Conservation (phyloP, 352 stramenopile species). For the Pythium myriotylum region DNA sequence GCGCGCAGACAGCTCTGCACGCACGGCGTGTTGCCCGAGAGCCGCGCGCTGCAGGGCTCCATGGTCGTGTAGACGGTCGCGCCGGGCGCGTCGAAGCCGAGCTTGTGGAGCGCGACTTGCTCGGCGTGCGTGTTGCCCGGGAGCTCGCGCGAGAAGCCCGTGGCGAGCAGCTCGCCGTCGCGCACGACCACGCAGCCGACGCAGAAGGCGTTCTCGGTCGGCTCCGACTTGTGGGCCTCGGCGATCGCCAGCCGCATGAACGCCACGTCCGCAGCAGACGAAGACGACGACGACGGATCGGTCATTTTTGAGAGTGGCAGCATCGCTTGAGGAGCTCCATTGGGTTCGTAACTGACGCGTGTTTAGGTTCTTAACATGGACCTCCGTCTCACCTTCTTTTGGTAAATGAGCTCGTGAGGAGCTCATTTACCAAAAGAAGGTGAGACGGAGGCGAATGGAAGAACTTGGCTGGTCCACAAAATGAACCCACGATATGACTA, state of each 20-base stretch:
- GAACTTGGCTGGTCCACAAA: conserved; percentile 19
- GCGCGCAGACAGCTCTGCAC: conserved; percentile 80
- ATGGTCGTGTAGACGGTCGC: conserved; percentile 90
- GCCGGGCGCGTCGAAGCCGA: conserved; percentile 61
- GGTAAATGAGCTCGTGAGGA: background rate
- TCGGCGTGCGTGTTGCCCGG: conserved; percentile 90
- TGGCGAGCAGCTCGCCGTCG: conserved; percentile 57
- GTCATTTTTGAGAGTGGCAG: conserved; percentile 5
- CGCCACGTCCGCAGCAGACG: conserved; percentile 42
- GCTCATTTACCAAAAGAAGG: conserved; percentile 12
- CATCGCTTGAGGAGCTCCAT: background rate
- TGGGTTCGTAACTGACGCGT: no score
- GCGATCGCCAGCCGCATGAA: conserved; percentile 83
- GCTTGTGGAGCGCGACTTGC: conserved; percentile 83
- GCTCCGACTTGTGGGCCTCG: conserved; percentile 76
- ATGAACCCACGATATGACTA: background rate
- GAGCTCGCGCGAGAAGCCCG: conserved; percentile 85
- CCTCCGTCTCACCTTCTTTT: conserved; percentile 15
- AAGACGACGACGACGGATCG: background rate
- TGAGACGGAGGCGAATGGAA: conserved; percentile 9
- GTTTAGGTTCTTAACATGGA: background rate
- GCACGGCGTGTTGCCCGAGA: conserved; percentile 85
- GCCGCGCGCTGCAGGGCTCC: conserved; percentile 86
- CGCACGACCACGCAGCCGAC: conserved; percentile 80
- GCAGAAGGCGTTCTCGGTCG: conserved; percentile 77